Base-by-base conservation (phyloP, 164 flowering plant genomes). In the Macadamia tetraphylla region DNA sequence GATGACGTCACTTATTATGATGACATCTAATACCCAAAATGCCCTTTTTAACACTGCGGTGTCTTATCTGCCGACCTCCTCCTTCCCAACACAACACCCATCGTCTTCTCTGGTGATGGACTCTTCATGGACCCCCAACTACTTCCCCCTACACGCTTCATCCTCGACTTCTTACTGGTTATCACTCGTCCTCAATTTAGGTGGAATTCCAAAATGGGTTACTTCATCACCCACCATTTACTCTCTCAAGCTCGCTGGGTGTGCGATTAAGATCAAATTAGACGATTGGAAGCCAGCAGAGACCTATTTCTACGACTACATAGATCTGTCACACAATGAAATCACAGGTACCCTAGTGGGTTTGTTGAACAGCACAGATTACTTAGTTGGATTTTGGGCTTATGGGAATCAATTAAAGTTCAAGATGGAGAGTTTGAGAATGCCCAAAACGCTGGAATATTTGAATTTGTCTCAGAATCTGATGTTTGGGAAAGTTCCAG, bases 271-370 rank as follows among this genome's bases (percentile, higher is more conserved):
- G 77, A 66, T 86, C 70, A 82, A 70, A 43, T 31, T 90, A 8
- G 85, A 84, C 6, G 79, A 83, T 30, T 90, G 84, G 81, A 86
- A 80, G 61, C 96, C 92, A 0, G 15, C 65, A 14, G 65, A 82
- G 72, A 85, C 90, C 14, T 88, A 84, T 60, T 90, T 80, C 76
- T 90, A 90, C 73, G 93, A 88, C 61, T 90, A 71, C 75, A 85
- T 88, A 13, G 96, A 90, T 77, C 78, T 90, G 0, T 88, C 96
- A 0, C 83, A 74, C 14, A 90, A 90, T 62, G 72, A 85, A 64
- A 84, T 90, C 7, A 52, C 85, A 0, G 96, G 96, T 0, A 88
- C 87, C 64, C 86, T 88, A 29, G 72, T 80, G 0, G 29, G n/a
- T 3, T 70, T 90, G 71, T 31, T 90, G 71, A 90, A 90, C 68